Evolutionary conservation across 2,329 filamentous ascomycete species (phyloP).

Genomic region (Ascomycota sp.): DNA sequence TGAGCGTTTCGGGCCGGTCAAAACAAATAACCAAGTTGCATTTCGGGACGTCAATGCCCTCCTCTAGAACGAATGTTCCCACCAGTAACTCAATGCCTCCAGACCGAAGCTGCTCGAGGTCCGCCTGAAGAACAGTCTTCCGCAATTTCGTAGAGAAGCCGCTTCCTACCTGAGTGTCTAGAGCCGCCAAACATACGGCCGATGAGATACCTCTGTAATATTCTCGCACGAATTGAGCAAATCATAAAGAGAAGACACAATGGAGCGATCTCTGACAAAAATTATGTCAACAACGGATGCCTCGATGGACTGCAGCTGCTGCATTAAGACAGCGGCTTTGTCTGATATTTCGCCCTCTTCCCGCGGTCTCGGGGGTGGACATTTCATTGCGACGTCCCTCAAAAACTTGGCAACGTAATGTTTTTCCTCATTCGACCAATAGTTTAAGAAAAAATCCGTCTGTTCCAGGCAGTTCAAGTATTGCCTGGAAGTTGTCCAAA

Average conservation of each 20-base stretch:
- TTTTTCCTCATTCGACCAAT: conserved; percentile 29
- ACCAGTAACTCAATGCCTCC: conserved; percentile 37
- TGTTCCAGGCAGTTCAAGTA: conserved; percentile 9
- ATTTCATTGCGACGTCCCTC: conserved; percentile 9
- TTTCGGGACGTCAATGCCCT: conserved; percentile 46
- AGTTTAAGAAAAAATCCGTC: conserved; percentile 10
- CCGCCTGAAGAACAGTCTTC: conserved; percentile 12
- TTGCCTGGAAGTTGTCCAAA: conserved; percentile 24
- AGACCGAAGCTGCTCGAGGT: conserved; percentile 26
- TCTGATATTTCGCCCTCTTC: conserved; percentile 21
- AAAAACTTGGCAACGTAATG: conserved; percentile 32
- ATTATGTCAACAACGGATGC: conserved; percentile 36
- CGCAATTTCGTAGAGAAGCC: conserved; percentile 19
- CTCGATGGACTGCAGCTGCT: conserved; percentile 23
- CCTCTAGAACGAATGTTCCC: conserved; percentile 43
- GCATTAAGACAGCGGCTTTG: conserved; percentile 36
- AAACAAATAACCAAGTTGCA: conserved; percentile 43
- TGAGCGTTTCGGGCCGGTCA: conserved; percentile 26
- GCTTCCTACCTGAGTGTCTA: conserved; percentile 12
- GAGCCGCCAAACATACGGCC: conserved; percentile 37
- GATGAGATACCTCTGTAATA: conserved; percentile 24
- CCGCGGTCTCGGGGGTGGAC: conserved; percentile 3
- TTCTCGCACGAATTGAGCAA: conserved; percentile 31
- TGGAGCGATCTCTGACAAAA: conserved; percentile 44
- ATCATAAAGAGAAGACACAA: conserved; percentile 37